Conservation (phyloP, 2,329 filamentous ascomycete species). For the Fusarium sp. region DNA sequence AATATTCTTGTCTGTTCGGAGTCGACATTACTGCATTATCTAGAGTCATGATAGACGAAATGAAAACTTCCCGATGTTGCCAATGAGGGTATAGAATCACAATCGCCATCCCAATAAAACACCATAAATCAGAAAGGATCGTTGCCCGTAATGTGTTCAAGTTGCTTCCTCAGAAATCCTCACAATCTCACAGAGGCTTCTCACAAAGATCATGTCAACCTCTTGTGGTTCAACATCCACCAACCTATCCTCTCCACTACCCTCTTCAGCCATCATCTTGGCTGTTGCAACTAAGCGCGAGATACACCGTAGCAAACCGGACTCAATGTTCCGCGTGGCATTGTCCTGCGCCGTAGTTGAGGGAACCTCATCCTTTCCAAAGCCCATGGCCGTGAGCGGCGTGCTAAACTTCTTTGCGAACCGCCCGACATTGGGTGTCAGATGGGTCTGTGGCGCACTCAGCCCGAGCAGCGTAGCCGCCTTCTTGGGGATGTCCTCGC, state of each 20-base stretch:
- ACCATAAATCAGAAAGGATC: neutral
- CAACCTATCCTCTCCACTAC: slow-evolving; percentile 44
- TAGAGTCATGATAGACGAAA: slow-evolving; percentile 18
- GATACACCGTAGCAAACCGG: slow-evolving; percentile 64
- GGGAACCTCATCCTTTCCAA: slow-evolving; percentile 43
- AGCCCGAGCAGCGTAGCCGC: slow-evolving; percentile 65
- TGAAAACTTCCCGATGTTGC: slow-evolving; percentile 12
- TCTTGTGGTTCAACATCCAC: slow-evolving; percentile 48
- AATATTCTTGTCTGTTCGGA: slow-evolving; percentile 15
- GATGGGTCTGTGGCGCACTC: slow-evolving; percentile 38
- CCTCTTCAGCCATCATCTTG: slow-evolving; percentile 50
- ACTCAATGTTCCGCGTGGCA: slow-evolving; percentile 59
- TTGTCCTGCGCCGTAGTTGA: slow-evolving; percentile 46
- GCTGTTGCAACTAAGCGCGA: slow-evolving; percentile 63
- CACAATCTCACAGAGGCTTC: slow-evolving; percentile 58
- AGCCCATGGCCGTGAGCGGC: slow-evolving; percentile 42
- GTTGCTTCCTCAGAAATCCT: slow-evolving; percentile 50
- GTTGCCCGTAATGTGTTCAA: neutral
- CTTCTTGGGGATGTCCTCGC: slow-evolving; percentile 61
- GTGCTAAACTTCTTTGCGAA: slow-evolving; percentile 43
- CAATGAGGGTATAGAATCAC: slow-evolving; percentile 44
- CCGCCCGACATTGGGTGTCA: slow-evolving; percentile 37
- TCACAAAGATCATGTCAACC: slow-evolving; percentile 53
- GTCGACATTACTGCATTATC: slow-evolving; percentile 34
- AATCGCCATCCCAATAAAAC: slow-evolving; percentile 19